phyloP scores from a whole-genome alignment of 129 eudicot species.

The Logfia minima region DNA sequence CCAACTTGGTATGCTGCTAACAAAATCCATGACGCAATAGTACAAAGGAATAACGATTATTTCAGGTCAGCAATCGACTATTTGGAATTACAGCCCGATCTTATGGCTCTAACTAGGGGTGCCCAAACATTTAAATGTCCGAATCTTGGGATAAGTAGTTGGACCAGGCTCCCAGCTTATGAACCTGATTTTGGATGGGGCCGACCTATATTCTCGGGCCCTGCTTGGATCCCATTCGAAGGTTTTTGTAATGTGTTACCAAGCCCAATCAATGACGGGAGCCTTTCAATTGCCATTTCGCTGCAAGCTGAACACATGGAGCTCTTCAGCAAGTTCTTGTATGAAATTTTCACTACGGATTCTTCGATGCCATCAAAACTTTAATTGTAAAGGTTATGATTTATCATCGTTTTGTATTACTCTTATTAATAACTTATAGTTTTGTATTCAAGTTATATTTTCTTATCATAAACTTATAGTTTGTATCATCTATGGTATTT shows the following conservation, averaged over 20 bases:
- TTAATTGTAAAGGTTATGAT: background rate
- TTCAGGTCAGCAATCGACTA: constrained; percentile 2
- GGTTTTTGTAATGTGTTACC: constrained; percentile 10
- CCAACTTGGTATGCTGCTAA: background rate
- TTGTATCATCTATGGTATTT: too few species aligned
- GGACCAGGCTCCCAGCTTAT: background rate
- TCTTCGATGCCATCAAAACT: background rate
- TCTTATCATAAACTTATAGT: too few species aligned
- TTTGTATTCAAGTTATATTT: too few species aligned
- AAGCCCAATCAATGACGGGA: constrained; percentile 13
- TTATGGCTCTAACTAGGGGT: background rate
- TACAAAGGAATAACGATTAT: background rate
- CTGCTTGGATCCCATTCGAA: background rate
- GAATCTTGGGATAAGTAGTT: background rate
- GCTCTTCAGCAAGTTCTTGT: background rate
- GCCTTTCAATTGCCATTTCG: background rate
- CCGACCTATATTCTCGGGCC: constrained; percentile 10
- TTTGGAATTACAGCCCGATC: constrained; percentile 6
- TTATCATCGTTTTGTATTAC: background rate
- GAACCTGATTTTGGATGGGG: constrained; percentile 19
- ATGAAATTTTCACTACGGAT: background rate
- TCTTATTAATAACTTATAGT: background rate
- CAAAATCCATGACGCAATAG: background rate
- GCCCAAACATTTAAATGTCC: background rate
- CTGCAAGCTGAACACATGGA: background rate